A percentile compares a stretch with the other conserved stretches of the same genome.
phyloP scores from a whole-genome alignment of 2,329 filamentous ascomycete genomes.

The Pseudogymnoascus sp. region DNA sequence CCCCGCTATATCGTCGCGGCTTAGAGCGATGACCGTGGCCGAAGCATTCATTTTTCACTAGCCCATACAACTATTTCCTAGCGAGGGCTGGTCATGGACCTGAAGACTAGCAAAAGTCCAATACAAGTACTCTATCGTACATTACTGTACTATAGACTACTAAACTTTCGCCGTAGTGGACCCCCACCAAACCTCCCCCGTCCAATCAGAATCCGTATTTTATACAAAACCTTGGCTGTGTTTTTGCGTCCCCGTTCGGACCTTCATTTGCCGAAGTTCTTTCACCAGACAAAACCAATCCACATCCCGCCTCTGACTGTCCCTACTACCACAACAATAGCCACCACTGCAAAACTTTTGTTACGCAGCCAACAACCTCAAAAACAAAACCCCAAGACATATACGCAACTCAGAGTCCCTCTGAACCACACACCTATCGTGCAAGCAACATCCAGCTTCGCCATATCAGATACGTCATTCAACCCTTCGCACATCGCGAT shows the following conservation, averaged over 20 bases:
- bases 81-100: not conserved
- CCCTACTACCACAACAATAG: constrained; percentile 5
- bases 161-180: not conserved
- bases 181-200: not conserved
- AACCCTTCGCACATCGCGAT: not conserved
- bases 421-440: not conserved
- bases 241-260: not conserved
- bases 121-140: not conserved
- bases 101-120: not conserved
- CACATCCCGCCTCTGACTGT: constrained; percentile 1
- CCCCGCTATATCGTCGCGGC: not conserved
- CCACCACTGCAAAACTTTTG: constrained; percentile 6
- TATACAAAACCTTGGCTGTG: constrained; percentile 4
- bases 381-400: not conserved
- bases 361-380: not conserved
- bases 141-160: not conserved
- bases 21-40: not conserved
- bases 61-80: not conserved
- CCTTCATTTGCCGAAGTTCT: constrained; percentile 5
- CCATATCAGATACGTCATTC: constrained; percentile 1
- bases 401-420: constrained; percentile 9
- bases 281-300: constrained; percentile 5
- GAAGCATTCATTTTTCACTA: not conserved
- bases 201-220: not conserved
- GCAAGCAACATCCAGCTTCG: not conserved